Evolutionary conservation across 371 early-diverging fungal species (phyloP).

Genomic region (Mortierella sp.): DNA sequence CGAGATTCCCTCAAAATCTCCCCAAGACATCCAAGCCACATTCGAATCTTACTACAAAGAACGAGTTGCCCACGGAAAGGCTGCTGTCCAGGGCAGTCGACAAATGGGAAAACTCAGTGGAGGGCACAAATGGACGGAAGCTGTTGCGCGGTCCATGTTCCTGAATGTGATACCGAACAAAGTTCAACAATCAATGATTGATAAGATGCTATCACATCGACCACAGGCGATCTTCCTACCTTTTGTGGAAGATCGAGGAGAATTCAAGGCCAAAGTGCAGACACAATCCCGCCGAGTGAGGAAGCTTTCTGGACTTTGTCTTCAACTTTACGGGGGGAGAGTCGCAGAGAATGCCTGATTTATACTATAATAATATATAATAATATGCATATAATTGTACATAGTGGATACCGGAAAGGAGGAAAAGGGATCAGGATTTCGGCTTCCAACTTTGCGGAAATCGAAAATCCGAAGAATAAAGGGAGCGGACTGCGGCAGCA

Average conservation of each 20-base stretch:
- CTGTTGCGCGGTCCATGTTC: conserved; percentile 34
- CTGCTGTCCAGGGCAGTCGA: conserved; percentile 39
- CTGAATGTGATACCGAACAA: conserved; percentile 37
- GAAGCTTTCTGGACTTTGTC: conserved; percentile 27
- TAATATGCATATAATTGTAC: too few relatives aligned
- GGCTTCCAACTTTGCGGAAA: too few relatives aligned
- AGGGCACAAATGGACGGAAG: conserved; percentile 41
- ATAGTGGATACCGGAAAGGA: too few relatives aligned
- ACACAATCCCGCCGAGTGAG: conserved; percentile 19
- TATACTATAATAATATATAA: too few relatives aligned
- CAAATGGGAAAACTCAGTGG: conserved; percentile 39
- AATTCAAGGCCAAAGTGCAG: conserved; percentile 33
- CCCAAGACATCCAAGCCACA: conserved; percentile 13
- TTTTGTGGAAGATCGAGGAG: conserved; percentile 33
- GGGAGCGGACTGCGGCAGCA: conserved; percentile 7
- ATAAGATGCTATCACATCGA: conserved; percentile 31
- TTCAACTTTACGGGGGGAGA: not conserved
- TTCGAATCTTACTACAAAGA: conserved; percentile 44
- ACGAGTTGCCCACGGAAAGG: conserved; percentile 29
- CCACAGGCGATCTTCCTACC: conserved; percentile 43
- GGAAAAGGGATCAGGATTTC: too few relatives aligned
- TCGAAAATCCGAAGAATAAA: not conserved
- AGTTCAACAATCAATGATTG: conserved; percentile 30
- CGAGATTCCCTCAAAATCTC: conserved; percentile 31
- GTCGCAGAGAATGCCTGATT: too few relatives aligned